Conservation (phyloP, 2,329 filamentous ascomycete genomes). For the Cercospora brassicicola region DNA sequence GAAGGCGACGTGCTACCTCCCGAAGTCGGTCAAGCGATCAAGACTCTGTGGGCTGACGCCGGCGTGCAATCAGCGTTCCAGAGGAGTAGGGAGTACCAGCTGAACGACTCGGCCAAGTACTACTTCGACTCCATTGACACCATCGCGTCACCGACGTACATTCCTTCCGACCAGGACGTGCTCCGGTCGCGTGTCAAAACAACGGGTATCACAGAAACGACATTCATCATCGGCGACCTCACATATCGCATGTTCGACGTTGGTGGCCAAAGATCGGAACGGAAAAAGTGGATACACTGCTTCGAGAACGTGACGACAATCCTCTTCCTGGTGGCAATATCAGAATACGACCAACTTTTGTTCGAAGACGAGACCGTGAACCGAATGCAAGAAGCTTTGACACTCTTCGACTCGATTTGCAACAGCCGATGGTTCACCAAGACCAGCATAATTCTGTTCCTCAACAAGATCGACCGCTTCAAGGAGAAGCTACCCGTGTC, state of each 20-base stretch:
- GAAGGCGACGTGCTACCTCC: constrained; percentile 92
- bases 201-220: constrained; percentile 94
- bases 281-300: constrained; percentile 99
- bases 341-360: constrained; percentile 92
- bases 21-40: constrained; percentile 90
- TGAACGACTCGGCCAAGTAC: constrained; percentile 96
- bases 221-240: constrained; percentile 89
- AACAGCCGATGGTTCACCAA: constrained; percentile 73
- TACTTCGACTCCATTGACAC: constrained; percentile 95
- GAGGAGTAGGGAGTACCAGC: constrained; percentile 89
- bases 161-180: constrained; percentile 93
- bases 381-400: constrained; percentile 71
- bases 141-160: constrained; percentile 86
- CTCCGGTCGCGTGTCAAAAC: constrained; percentile 96
- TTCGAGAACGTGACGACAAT: constrained; percentile 98
- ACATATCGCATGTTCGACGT: constrained; percentile 98
- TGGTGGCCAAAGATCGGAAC: constrained; percentile 89
- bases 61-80: constrained; percentile 95
- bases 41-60: constrained; percentile 86
- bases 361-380: constrained; percentile 90
- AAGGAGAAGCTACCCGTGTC: constrained; percentile 72
- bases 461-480: constrained; percentile 75
- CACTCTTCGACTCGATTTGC: constrained; percentile 70
- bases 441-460: constrained; percentile 70
- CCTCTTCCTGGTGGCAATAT: constrained; percentile 93